A percentile compares a stretch with the other conserved stretches of the same genome.
Conservation (phyloP, 257 asterid species). For the Solanum raphanifolium region DNA sequence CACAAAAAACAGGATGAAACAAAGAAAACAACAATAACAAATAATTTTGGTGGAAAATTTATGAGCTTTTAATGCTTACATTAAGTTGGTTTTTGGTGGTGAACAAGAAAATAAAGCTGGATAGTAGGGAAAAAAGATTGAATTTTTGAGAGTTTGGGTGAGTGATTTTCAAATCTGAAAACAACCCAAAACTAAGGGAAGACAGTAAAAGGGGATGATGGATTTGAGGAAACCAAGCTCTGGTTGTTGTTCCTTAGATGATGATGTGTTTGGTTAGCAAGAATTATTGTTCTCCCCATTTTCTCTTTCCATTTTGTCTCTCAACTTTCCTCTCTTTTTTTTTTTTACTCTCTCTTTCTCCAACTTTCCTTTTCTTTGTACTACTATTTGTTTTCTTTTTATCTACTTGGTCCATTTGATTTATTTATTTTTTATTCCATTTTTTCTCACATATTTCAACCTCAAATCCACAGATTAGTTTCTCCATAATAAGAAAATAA, state of each 20-base stretch:
- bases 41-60: not conserved
- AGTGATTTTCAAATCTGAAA: slow-evolving; percentile 38
- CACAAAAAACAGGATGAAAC: slow-evolving; percentile 5
- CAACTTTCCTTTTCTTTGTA: not conserved
- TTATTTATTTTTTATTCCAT: not conserved
- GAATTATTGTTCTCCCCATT: slow-evolving; percentile 1
- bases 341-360: not conserved
- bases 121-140: slow-evolving; percentile 14
- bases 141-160: slow-evolving; percentile 26
- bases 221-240: slow-evolving; percentile 4
- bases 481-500: not conserved
- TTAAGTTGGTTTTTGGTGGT: slow-evolving; percentile 11
- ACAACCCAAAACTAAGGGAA: not conserved
- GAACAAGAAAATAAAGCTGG: not conserved
- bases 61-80: slow-evolving; percentile 28
- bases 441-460: not conserved
- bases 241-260: not conserved
- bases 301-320: slow-evolving; percentile 4
- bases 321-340: not conserved
- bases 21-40: not conserved
- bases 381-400: not conserved
- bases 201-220: slow-evolving; percentile 13
- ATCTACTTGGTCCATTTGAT: not conserved
- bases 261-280: not conserved
- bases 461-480: not conserved